phyloP scores from a whole-genome alignment of 345 rosid species.

The Angophora floribunda region DNA sequence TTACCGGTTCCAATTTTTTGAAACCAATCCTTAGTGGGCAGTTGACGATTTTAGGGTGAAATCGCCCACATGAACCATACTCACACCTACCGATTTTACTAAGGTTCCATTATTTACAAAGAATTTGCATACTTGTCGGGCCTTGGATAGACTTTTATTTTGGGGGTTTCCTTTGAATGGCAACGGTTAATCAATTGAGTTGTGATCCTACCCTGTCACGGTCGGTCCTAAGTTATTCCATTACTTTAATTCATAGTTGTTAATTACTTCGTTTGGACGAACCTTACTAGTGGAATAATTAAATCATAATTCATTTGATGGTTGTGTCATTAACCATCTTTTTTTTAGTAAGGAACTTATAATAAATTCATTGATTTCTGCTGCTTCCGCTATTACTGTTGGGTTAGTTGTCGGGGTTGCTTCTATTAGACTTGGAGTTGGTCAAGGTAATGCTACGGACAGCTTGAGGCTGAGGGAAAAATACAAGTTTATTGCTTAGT shows the following conservation, averaged over 20 bases:
- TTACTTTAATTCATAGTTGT: neutral
- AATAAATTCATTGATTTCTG: neutral
- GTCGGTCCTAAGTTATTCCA: neutral
- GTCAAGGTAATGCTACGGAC: neutral
- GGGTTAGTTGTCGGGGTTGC: neutral
- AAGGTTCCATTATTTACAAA: neutral
- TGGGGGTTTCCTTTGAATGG: neutral
- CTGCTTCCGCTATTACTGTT: neutral
- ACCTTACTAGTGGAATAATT: neutral
- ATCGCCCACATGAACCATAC: fast-evolving
- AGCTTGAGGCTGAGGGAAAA: neutral
- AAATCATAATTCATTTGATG: neutral
- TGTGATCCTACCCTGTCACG: neutral
- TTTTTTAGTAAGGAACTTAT: neutral
- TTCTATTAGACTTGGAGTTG: conserved; percentile 4
- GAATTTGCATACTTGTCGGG: neutral
- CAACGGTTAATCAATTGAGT: neutral
- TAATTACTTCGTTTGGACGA: neutral
- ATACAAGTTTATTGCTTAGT: neutral
- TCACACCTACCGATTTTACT: neutral
- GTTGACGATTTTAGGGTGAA: fast-evolving
- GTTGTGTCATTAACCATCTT: neutral
- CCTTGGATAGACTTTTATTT: neutral
- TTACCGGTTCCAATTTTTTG: too few species aligned
- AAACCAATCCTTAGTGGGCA: too few species aligned